Percentiles rank a stretch among this genome's conserved stretches.
phyloP scores from a whole-genome alignment of 1,284 basidiomycete genomes.

The Mycosarcoma maydis region DNA sequence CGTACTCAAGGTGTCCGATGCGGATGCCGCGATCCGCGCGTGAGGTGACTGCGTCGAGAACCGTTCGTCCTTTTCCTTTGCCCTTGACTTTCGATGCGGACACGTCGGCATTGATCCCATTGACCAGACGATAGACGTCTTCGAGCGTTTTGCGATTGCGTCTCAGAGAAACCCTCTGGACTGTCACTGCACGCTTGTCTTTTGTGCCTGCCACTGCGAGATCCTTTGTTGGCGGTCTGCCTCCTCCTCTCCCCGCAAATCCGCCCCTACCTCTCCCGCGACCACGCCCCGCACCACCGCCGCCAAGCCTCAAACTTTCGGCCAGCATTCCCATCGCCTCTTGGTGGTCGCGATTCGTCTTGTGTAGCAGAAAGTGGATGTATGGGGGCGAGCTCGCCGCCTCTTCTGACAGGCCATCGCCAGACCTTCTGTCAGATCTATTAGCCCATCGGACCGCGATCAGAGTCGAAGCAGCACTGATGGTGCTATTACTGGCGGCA shows the following conservation, averaged over 20 bases:
- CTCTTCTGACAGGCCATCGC: constrained; percentile 68
- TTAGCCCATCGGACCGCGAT: constrained; percentile 80
- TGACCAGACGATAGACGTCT: constrained; percentile 79
- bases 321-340: constrained; percentile 85
- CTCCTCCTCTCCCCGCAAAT: constrained; percentile 20
- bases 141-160: constrained; percentile 82
- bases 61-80: constrained; percentile 31
- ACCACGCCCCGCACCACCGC: constrained; percentile 31
- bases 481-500: neutral
- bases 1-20: constrained; percentile 87
- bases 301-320: constrained; percentile 67
- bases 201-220: constrained; percentile 94
- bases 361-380: constrained; percentile 96
- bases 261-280: constrained; percentile 33
- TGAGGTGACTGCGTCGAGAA: constrained; percentile 28
- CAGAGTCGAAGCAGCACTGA: constrained; percentile 67
- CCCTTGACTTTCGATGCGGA: constrained; percentile 12
- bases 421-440: constrained; percentile 48
- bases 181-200: constrained; percentile 95
- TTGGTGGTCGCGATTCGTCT: constrained; percentile 96
- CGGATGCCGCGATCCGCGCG: constrained; percentile 75
- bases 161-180: constrained; percentile 87
- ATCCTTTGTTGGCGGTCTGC: constrained; percentile 69
- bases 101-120: constrained; percentile 59
- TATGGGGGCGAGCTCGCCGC: constrained; percentile 74